Conservation (phyloP, 371 early-diverging fungal species). For the Mortierella sp. region DNA sequence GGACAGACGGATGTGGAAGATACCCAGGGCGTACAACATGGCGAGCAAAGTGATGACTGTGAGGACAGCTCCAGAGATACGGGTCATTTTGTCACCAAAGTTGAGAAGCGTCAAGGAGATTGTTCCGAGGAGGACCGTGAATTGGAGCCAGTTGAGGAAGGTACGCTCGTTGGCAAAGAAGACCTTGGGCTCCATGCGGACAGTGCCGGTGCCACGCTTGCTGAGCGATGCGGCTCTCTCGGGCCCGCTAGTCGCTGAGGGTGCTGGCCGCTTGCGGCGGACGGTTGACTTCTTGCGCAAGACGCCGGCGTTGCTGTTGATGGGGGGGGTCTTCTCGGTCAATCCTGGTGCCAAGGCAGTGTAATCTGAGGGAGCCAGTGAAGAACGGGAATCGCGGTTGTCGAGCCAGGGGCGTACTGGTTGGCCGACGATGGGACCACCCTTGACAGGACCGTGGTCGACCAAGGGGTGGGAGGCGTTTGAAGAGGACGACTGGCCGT, state of each 20-base stretch:
- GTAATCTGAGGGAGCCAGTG: slow-evolving; percentile 2
- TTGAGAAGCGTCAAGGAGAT: slow-evolving; percentile 78
- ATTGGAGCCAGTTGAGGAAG: slow-evolving; percentile 88
- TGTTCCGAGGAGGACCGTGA: slow-evolving; percentile 75
- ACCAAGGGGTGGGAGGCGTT: slow-evolving; percentile 45
- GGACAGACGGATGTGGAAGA: slow-evolving; percentile 88
- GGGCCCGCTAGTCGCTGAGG: slow-evolving; percentile 6
- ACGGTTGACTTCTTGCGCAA: slow-evolving; percentile 46
- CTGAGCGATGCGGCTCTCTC: background rate
- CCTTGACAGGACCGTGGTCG: slow-evolving; percentile 24
- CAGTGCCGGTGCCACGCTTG: slow-evolving; percentile 60
- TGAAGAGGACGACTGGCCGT: slow-evolving; percentile 29
- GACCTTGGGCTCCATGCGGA: slow-evolving; percentile 96
- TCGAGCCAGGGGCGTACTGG: slow-evolving; percentile 48
- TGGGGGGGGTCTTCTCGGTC: slow-evolving; percentile 42
- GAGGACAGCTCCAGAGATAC: slow-evolving; percentile 74
- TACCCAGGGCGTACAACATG: slow-evolving; percentile 87
- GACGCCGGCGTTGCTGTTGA: slow-evolving; percentile 16
- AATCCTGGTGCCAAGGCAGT: slow-evolving; percentile 11
- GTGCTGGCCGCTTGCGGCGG: slow-evolving; percentile 42
- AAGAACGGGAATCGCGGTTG: slow-evolving; percentile 36
- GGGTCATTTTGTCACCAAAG: slow-evolving; percentile 75
- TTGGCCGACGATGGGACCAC: slow-evolving; percentile 24
- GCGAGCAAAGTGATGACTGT: slow-evolving; percentile 80
- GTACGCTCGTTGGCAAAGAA: slow-evolving; percentile 98